These are phyloP conservation scores for Rhodotorula kratochvilovae DNA, from an alignment of 768 basidiomycete genomes.

Conservation along the genomic window DNA sequence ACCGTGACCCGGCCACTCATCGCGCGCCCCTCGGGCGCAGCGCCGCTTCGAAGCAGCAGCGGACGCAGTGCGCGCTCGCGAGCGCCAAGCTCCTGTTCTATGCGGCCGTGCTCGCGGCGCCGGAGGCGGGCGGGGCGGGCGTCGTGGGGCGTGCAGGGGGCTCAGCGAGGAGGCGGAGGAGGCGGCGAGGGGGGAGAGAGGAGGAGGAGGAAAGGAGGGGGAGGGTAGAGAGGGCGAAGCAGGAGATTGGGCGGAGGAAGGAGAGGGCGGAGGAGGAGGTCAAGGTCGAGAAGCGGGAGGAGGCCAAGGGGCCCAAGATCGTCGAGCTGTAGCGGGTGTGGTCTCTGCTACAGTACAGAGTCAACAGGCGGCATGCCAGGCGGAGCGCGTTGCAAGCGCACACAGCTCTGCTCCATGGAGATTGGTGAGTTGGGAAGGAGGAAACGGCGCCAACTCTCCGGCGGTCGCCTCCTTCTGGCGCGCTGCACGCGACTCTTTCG, in stretches of 20 bases:
- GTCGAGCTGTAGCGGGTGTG: slow-evolving; percentile 15
- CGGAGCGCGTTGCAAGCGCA: too few relatives aligned
- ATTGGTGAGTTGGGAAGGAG: too few relatives aligned
- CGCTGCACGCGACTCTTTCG: too few relatives aligned
- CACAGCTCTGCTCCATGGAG: too few relatives aligned
- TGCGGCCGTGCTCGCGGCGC: not conserved
- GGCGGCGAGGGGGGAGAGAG: not conserved
- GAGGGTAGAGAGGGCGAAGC: not conserved
- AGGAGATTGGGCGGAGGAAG: not conserved
- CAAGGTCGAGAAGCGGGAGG: not conserved
- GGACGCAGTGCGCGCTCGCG: slow-evolving; percentile 25
- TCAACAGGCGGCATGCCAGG: too few relatives aligned
- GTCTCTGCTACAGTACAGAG: too few relatives aligned
- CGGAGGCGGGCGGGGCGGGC: not conserved
- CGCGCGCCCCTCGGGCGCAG: not conserved
- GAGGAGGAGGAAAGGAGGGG: not conserved
- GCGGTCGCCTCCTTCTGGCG: too few relatives aligned
- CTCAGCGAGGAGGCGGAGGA: not conserved
- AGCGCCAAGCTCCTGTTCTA: slow-evolving; percentile 30
- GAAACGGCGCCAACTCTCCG: too few relatives aligned
- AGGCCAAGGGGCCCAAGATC: not conserved
- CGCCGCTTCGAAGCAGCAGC: not conserved
- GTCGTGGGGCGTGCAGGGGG: not conserved
- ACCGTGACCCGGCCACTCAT: slow-evolving; percentile 13
- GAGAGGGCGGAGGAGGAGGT: too few relatives aligned